Evolutionary conservation across 2,329 filamentous ascomycete species (phyloP).

Genomic region (Cytospora mali): DNA sequence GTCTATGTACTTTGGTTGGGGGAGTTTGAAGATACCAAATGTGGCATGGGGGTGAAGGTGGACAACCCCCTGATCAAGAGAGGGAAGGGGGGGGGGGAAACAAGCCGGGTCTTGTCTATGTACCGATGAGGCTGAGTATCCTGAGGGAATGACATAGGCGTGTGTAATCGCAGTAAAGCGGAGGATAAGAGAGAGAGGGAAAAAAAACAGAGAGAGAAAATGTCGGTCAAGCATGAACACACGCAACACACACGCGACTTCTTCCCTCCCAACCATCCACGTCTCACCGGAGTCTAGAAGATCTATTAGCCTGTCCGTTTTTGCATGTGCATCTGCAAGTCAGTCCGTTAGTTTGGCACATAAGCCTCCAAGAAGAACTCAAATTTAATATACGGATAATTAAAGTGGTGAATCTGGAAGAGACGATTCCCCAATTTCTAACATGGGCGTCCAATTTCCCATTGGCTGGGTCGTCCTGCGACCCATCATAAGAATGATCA

Average conservation of each 20-base stretch:
- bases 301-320: slow-evolving; percentile 14
- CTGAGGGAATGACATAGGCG: not conserved
- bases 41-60: too few relatives aligned
- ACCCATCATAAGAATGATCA: slow-evolving; percentile 3
- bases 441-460: slow-evolving; percentile 12
- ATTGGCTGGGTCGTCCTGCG: slow-evolving; percentile 5
- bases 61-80: too few relatives aligned
- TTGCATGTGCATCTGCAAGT: slow-evolving; percentile 12
- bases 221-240: slow-evolving; percentile 21
- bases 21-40: too few relatives aligned
- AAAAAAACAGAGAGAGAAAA: too few relatives aligned
- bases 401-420: not conserved
- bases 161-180: too few relatives aligned
- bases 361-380: too few relatives aligned
- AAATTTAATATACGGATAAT: too few relatives aligned
- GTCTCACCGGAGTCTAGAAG: slow-evolving; percentile 1
- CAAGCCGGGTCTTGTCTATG: not conserved
- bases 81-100: too few relatives aligned
- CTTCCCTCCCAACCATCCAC: slow-evolving; percentile 5
- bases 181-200: too few relatives aligned
- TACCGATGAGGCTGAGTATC: not conserved
- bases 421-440: slow-evolving; percentile 12
- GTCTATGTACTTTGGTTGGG: too few relatives aligned
- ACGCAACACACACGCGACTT: not conserved
- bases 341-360: too few relatives aligned